Base-by-base conservation (phyloP, 129 eudicot species). In the Dittrichia graveolens region DNA sequence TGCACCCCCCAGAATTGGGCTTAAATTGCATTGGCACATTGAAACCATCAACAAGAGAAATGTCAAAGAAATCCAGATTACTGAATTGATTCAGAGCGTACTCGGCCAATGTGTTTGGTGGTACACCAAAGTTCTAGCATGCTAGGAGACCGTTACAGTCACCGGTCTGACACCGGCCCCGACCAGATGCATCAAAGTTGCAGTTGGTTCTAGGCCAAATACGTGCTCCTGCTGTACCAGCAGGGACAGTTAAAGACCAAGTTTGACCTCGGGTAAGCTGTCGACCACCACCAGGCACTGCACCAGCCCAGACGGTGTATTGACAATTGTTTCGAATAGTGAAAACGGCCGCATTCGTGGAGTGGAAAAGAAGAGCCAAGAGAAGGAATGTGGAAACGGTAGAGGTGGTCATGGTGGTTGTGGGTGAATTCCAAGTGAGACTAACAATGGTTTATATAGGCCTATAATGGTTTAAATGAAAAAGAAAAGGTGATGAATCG, bases 261-360 rank as follows among this genome's bases (percentile, higher is more conserved):
- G 75, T 42, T 56, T 78, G 81, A 42, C 88, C 86, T 0, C 44
- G 19, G 72, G 77, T 69, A 5, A 89, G 83, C 5, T 42, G 89
- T 6, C 45, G 54, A 61, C 91, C 89, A 0, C 91, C 87, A 13
- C 83, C 85, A 0, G 91, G 90, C 2, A 61, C 72, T 8, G 96
- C 91, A 3, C 84, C 96, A 1, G 91, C 91, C 96, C 96, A 86
- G 7, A 89, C 87, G 0, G 86, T 79, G 83, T 38, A 89, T 0
- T 80, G 82, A 61, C 92, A 89, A 62, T 86, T 81, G 81, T 89
- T 89, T 61, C 72, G 79, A 38, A 89, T 60, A 12, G 31, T n/a
- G 8, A 85, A 72, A 47, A 37, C 61, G 39, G 82, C 83, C 44
- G 67, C 76, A 44, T 58, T 60, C 14, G 68, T 37, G 56, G 45